Evolutionary conservation across 2,329 filamentous ascomycete species (phyloP).

Genomic region (Fonsecaea pedrosoi): DNA sequence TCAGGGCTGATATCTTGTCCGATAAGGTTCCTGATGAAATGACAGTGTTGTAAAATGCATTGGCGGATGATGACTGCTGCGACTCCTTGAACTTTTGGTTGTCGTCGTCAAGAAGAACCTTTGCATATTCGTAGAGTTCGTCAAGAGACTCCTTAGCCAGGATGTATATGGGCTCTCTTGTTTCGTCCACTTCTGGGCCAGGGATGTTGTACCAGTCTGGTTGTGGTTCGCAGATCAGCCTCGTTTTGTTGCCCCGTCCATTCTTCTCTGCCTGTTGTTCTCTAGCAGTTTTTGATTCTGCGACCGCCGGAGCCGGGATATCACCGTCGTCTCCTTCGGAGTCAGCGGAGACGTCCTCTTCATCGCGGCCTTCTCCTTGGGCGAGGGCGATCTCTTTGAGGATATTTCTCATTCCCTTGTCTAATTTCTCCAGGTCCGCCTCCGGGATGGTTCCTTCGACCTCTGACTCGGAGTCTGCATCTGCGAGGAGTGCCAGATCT

Average conservation of each 20-base stretch:
- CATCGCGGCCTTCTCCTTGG: constrained; percentile 45
- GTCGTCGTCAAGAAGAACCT: constrained; percentile 77
- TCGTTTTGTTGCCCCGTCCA: constrained; percentile 41
- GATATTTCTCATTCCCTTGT: constrained; percentile 47
- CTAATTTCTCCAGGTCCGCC: constrained; percentile 47
- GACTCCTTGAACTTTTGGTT: constrained; percentile 74
- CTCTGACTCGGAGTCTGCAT: constrained; percentile 55
- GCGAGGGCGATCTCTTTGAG: constrained; percentile 51
- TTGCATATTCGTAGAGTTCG: constrained; percentile 70
- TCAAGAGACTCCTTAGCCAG: constrained; percentile 45
- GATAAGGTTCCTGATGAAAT: constrained; percentile 96
- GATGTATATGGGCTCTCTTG: constrained; percentile 34
- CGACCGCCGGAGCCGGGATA: constrained; percentile 38
- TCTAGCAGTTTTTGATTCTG: constrained; percentile 37
- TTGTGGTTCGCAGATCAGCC: constrained; percentile 36
- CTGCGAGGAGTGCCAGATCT: constrained; percentile 55
- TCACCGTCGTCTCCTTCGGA: constrained; percentile 48
- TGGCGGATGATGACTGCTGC: constrained; percentile 78
- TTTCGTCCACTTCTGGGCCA: constrained; percentile 23
- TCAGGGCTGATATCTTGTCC: constrained; percentile 95
- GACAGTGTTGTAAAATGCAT: constrained; percentile 96
- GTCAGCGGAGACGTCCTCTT: constrained; percentile 47
- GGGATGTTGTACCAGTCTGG: constrained; percentile 41
- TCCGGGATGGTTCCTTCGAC: constrained; percentile 45
- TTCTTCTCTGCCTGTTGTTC: constrained; percentile 43